A percentile compares a stretch with the other conserved stretches of the same genome.
Conservation (phyloP, 176 grass and related monocot genomes). For the Eleusine indica region DNA sequence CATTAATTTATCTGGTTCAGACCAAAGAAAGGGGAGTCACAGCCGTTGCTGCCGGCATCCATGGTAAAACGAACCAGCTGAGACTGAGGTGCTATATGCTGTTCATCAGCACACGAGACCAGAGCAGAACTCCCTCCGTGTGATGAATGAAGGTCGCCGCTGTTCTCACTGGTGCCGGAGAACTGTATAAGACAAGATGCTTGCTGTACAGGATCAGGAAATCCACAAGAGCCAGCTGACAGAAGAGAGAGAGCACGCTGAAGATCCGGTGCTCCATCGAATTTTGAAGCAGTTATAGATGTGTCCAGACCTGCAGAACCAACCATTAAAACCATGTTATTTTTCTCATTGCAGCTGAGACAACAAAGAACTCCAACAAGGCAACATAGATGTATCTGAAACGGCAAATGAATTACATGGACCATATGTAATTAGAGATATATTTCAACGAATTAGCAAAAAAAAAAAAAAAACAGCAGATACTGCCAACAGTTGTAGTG, state of each 20-base stretch:
- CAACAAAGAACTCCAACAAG: constrained; percentile 13
- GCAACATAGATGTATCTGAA: constrained; percentile 5
- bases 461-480: background rate
- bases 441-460: background rate
- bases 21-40: constrained; percentile 47
- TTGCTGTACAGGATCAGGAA: constrained; percentile 55
- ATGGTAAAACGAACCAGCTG: constrained; percentile 48
- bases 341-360: background rate
- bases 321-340: constrained; percentile 26
- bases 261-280: constrained; percentile 95
- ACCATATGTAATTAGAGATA: constrained; percentile 25
- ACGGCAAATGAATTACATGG: constrained; percentile 15
- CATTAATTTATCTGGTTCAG: constrained; percentile 51
- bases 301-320: constrained; percentile 52
- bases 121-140: constrained; percentile 40
- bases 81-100: constrained; percentile 34
- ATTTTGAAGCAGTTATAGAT: constrained; percentile 64
- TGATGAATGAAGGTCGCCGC: constrained; percentile 27
- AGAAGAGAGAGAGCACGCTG: constrained; percentile 98
- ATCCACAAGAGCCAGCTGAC: constrained; percentile 75
- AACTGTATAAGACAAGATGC: constrained; percentile 51
- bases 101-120: constrained; percentile 38
- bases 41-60: constrained; percentile 37
- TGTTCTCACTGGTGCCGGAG: constrained; percentile 46
- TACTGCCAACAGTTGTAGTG: background rate